phyloP scores from a whole-genome alignment of 306 rosid species.

The Datisca glomerata region DNA sequence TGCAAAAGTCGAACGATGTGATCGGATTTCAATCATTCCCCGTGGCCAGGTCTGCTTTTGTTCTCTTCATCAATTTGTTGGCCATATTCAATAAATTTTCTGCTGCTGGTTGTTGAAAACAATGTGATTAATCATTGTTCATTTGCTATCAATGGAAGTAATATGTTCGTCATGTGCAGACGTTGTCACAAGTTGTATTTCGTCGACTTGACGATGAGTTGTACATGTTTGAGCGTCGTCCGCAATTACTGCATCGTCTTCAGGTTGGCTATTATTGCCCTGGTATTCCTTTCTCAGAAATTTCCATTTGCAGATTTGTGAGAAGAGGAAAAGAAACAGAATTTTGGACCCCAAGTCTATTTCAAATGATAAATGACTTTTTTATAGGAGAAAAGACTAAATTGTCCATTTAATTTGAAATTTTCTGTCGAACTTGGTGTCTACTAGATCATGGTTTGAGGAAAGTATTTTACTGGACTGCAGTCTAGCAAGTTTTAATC shows the following conservation, averaged over 20 bases:
- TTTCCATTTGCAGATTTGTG: too few relatives aligned
- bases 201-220: constrained; percentile 86
- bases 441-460: too few relatives aligned
- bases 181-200: constrained; percentile 86
- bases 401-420: too few relatives aligned
- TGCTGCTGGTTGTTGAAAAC: neutral
- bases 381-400: too few relatives aligned
- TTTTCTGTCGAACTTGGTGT: too few relatives aligned
- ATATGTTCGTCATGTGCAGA: constrained; percentile 29
- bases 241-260: constrained; percentile 89
- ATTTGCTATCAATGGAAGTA: neutral
- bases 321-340: too few relatives aligned
- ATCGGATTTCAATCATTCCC: constrained; percentile 85
- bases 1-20: constrained; percentile 74
- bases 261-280: constrained; percentile 32
- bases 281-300: neutral
- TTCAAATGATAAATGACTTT: too few relatives aligned
- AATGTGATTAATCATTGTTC: too few relatives aligned
- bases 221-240: constrained; percentile 81
- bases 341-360: too few relatives aligned
- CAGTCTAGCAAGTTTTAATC: too few relatives aligned
- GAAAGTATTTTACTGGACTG: too few relatives aligned
- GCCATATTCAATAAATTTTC: neutral
- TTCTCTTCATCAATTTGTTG: neutral
- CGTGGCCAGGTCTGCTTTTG: constrained; percentile 73